phyloP scores from a whole-genome alignment of 306 rosid genomes.

The Prinsepia uniflora region DNA sequence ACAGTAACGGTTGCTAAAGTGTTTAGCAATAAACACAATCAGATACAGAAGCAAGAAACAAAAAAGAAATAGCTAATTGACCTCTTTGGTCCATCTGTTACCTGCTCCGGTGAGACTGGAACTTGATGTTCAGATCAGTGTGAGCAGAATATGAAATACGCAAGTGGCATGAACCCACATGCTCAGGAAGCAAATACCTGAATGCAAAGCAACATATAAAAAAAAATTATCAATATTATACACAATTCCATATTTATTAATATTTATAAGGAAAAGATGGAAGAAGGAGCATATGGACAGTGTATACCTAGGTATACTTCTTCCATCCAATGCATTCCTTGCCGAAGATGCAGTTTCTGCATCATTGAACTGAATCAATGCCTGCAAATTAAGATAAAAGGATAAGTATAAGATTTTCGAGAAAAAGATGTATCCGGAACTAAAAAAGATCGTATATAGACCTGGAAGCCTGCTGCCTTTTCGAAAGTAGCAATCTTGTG shows the following conservation, averaged over 20 bases:
- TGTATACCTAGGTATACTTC: constrained; percentile 85
- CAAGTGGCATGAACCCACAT: constrained; percentile 72
- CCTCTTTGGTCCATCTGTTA: constrained; percentile 30
- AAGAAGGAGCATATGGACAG: constrained; percentile 4
- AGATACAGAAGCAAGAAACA: constrained; percentile 1
- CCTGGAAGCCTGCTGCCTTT: constrained; percentile 96
- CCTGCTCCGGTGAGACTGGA: constrained; percentile 98
- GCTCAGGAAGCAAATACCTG: constrained; percentile 87
- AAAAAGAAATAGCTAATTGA: constrained; percentile 15
- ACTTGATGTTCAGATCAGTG: constrained; percentile 87
- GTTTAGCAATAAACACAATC: not conserved
- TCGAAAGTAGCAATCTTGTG: constrained; percentile 90
- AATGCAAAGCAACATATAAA: constrained; percentile 22
- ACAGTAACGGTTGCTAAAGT: constrained; percentile 21
- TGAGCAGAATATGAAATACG: constrained; percentile 93
- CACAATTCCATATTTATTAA: constrained; percentile 13
- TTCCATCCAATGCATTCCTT: constrained; percentile 84
- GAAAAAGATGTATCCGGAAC: not conserved
- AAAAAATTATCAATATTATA: constrained; percentile 19
- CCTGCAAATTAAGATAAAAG: constrained; percentile 42
- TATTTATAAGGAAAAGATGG: constrained; percentile 1
- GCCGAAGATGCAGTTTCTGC: constrained; percentile 81
- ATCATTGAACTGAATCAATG: constrained; percentile 82
- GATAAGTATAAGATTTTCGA: constrained; percentile 11
- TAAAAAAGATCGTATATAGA: constrained; percentile 20